Base-by-base conservation (phyloP, 805 yeast species). In the Pichia pseudocactophila region DNA sequence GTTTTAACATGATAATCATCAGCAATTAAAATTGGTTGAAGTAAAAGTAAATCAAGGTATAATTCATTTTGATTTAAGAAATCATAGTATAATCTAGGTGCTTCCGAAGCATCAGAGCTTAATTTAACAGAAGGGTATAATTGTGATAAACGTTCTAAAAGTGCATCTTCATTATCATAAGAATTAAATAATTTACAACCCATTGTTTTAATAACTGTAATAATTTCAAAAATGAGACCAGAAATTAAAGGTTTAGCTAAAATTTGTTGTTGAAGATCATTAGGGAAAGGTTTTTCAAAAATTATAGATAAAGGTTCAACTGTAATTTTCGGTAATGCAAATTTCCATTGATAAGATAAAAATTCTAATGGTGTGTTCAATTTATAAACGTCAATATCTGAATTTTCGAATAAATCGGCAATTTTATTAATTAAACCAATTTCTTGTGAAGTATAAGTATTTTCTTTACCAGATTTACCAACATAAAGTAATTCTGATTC, bases 21-120 rank as follows among this genome's bases (percentile, higher is more conserved):
- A n/a, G 92, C 95, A 44, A 88, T 68, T 42, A 89, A 66, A 40
- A 89, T 89, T 5, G 96, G 95, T 56, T 87, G 95, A 47, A 89
- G 71, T 41, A 89, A 65, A 34, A 87, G 66, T 56, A 87, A 69
- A 63, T 89, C 97, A 34, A 83, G 68, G 47, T 81, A 77, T 46
- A 85, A 59, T 35, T 74, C 76, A 51, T 74, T 56, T 57, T 71
- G 69, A 51, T 74, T 66, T 56, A 64, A 73, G 54, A 76, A 85
- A 54, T 81, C 80, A 59, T 78, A 86, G 48, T 82, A 80, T 42
- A 82, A 64, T 34, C 69, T 63, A 34, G 88, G 84, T 13, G 76
- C 68, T 47, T 70, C 70, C 33, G 69, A 47, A 38, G 62, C 69
- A 41, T 66, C 58, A 31, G 41, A 48, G 4, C 57, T 52, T 34